Base-by-base conservation (phyloP, 2,329 filamentous ascomycete species). In the Ophiocordyceps robertsii region DNA sequence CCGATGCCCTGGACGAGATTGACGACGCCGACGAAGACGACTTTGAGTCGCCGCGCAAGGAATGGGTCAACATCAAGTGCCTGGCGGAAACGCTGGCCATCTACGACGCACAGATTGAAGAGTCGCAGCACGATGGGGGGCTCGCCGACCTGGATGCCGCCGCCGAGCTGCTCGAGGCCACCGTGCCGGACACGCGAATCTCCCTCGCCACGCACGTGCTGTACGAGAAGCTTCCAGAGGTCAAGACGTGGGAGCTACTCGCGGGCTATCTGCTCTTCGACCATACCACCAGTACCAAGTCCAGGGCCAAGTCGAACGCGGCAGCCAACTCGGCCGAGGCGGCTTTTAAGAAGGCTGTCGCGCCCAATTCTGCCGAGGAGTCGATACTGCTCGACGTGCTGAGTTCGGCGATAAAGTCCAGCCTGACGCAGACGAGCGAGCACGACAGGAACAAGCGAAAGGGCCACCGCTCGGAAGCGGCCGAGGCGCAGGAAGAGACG, bases 51-150 rank as follows among this genome's bases (percentile, higher is more conserved):
- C 85, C 89, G 3, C 80, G 84, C 46, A 70, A 79, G 38, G 82
- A 84, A 48, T 98, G 92, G 92, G 76, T 96, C 53, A 87, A 85
- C 56, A 77, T 93, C 56, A 98, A 96, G 63, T 90, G 84, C 50
- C 70, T 98, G 13, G 85, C 84, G 3, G 87, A 95, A 59, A 82
- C 84, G 11, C 70, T 98, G 24, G 75, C 84, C 29, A 75, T 77
- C 10, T 96, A 95, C 54, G 87, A 95, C 56, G 69, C 73, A 6
- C 80, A 85, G 51, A 69, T 80, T 37, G 69, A 75, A 40, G 72
- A 77, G 33, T 73, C 77, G 29, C 65, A 78, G 30, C 53, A 59
- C 44, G 64, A 66, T 14, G 63, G 65, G 9, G 61, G 63, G 21
- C 52, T 64, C 14, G 60, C 66, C n/a, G 65, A 64, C 4, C 51